Base-by-base conservation (phyloP, 2,329 filamentous ascomycete genomes). In the Penicillium decumbens region DNA sequence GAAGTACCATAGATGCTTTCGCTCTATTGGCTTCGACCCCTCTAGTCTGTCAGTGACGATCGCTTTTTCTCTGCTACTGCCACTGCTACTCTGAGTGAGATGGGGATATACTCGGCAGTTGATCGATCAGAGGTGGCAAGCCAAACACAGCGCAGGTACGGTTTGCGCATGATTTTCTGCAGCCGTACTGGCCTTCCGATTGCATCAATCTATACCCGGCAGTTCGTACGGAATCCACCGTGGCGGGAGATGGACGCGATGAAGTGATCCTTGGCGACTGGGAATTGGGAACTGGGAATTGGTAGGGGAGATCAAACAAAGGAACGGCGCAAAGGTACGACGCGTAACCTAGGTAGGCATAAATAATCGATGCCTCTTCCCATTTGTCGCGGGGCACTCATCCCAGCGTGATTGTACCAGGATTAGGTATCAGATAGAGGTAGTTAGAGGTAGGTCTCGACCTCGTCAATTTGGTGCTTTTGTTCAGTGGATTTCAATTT, bases 211-310 rank as follows among this genome's bases (percentile, higher is more conserved):
- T 12, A 13, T 38, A 46, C 48, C 44, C 44, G 28, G 41, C 2
- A 45, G 40, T 41, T n/a, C 28, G 42, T 37, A 33, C 24, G 28
- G 37, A 47, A 39, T 45, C 41, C 49, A 43, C 48, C 35, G 18
- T 28, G 25, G 27, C 58, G 58, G 57, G 58, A 58, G 58, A 61
- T 61, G 41, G 40, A 48, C 57, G 46, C 23, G 32, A 42, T 60
- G 57, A 53, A 58, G 55, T 41, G 35, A 23, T 23, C 20, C 20
- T 23, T 23, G 20, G 20, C 20, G 20, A 23, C 20, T 23, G 20
- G 20, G 20, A 2, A 12, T 4, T 20, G 33, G 33, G 33, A 23
- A 20, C 13, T 12, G 37, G 38, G 33, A 23, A 20, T 24, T 12
- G 37, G 38, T 3, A 8, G 18, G 15, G 3, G 15, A 3, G 3